Evolutionary conservation across 2,329 filamentous ascomycete species (phyloP).

Genomic region (Nigrograna mackinnonii): DNA sequence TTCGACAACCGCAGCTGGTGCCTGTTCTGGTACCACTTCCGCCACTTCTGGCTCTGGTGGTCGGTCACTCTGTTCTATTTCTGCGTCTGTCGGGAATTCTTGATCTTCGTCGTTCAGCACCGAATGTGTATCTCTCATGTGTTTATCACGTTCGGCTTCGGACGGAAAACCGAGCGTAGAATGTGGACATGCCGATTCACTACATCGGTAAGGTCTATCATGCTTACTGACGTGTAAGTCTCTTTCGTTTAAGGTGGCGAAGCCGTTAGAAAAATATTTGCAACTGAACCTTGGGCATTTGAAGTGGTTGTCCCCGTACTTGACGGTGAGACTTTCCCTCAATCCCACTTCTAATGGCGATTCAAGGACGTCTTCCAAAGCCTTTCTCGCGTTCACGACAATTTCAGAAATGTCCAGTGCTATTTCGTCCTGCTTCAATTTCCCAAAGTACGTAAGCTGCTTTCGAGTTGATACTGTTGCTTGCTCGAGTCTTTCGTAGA

Average conservation of each 20-base stretch:
- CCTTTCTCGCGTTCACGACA: not conserved
- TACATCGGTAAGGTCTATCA: conserved; percentile 10
- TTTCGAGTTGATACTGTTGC: conserved; percentile 5
- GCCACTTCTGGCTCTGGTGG: not conserved
- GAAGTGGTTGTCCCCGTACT: conserved; percentile 9
- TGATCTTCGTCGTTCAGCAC: not conserved
- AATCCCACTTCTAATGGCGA: too few species aligned
- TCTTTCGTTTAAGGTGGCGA: conserved; percentile 1
- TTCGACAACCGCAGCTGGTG: not conserved
- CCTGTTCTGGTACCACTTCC: conserved; percentile 1
- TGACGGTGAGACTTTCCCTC: not conserved
- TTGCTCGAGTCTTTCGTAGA: conserved; percentile 4
- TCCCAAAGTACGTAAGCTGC: conserved; percentile 7
- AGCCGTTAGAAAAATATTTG: conserved; percentile 8
- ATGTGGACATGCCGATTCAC: conserved; percentile 2
- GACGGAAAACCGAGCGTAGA: conserved; percentile 5
- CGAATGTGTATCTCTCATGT: conserved; percentile 7
- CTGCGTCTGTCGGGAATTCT: conserved; percentile 5
- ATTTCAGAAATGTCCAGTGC: conserved; percentile 5
- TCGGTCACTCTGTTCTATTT: not conserved
- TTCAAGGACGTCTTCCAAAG: not conserved
- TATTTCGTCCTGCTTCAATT: conserved; percentile 3
- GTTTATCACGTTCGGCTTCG: conserved; percentile 1
- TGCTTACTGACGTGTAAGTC: conserved; percentile 9
- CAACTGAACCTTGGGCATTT: conserved; percentile 11